Percentiles rank a stretch among this genome's conserved stretches.
Evolutionary conservation across 257 asterid species (phyloP).

Genomic region (Ballota nigra): DNA sequence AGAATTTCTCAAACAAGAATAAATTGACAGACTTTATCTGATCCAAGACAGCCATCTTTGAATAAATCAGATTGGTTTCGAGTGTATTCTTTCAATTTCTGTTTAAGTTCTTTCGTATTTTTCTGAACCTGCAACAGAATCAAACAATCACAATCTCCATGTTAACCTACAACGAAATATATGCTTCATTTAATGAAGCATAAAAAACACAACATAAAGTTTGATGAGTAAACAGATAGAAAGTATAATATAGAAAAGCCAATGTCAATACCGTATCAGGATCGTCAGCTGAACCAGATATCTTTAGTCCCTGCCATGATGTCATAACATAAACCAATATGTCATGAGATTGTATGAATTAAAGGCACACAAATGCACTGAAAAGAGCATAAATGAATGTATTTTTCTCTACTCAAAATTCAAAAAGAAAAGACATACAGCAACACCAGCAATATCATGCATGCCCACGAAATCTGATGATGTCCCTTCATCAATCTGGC

Average conservation of each 20-base stretch:
- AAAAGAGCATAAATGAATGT: background rate
- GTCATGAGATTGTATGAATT: background rate
- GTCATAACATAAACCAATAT: background rate
- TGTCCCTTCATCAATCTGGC: constrained; percentile 8
- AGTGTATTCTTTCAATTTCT: constrained; percentile 29
- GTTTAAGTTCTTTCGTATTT: constrained; percentile 41
- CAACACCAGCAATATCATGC: background rate
- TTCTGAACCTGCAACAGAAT: constrained; percentile 27
- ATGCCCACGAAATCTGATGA: constrained; percentile 14
- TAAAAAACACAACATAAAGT: background rate
- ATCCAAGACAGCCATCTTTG: constrained; percentile 30
- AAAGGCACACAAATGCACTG: background rate
- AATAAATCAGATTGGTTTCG: constrained; percentile 32
- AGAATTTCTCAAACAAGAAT: background rate
- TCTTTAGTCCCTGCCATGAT: background rate
- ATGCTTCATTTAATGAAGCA: background rate
- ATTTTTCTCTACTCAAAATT: background rate
- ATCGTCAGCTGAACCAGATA: constrained; percentile 15
- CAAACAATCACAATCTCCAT: background rate
- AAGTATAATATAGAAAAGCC: background rate
- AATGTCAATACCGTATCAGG: background rate
- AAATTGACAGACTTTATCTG: constrained; percentile 34
- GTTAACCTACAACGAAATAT: background rate
- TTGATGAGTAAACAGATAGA: background rate
- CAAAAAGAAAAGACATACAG: constrained; percentile 8